Evolutionary conservation across 768 basidiomycete species (phyloP).

Genomic region (Thelephora aurantiotincta): DNA sequence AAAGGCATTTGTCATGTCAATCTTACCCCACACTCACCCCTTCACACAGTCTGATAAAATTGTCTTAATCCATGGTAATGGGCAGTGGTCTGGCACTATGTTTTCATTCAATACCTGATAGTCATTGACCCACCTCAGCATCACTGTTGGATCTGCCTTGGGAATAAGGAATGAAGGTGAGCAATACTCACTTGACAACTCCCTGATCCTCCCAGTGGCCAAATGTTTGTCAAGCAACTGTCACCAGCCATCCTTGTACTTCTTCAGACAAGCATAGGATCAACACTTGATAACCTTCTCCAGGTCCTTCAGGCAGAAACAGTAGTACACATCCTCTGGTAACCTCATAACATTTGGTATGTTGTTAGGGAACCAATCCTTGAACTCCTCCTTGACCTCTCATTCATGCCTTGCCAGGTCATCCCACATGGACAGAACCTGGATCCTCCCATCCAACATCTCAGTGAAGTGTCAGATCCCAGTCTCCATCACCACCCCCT

Average conservation of each 20-base stretch:
- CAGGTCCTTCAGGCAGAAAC: slow-evolving; percentile 17
- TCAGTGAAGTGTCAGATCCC: too few relatives aligned
- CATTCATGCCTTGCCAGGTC: not conserved
- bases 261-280: slow-evolving; percentile 18
- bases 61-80: slow-evolving; percentile 17
- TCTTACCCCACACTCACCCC: slow-evolving; percentile 21
- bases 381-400: slow-evolving; percentile 6
- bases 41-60: slow-evolving; percentile 21
- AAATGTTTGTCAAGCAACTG: slow-evolving; percentile 20
- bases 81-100: slow-evolving; percentile 16
- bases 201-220: slow-evolving; percentile 16
- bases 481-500: too few relatives aligned
- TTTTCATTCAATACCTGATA: slow-evolving; percentile 19
- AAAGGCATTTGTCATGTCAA: slow-evolving; percentile 28
- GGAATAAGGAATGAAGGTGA: slow-evolving; percentile 27
- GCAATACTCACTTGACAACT: slow-evolving; percentile 14
- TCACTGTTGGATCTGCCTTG: slow-evolving; percentile 15
- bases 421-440: not conserved
- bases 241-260: slow-evolving; percentile 20
- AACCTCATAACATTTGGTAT: slow-evolving; percentile 14
- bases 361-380: slow-evolving; percentile 13
- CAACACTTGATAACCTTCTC: slow-evolving; percentile 11
- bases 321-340: slow-evolving; percentile 11
- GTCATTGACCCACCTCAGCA: slow-evolving; percentile 24
- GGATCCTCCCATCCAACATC: not conserved